phyloP scores from a whole-genome alignment of 441 rosid species.

The Breynia disticha region DNA sequence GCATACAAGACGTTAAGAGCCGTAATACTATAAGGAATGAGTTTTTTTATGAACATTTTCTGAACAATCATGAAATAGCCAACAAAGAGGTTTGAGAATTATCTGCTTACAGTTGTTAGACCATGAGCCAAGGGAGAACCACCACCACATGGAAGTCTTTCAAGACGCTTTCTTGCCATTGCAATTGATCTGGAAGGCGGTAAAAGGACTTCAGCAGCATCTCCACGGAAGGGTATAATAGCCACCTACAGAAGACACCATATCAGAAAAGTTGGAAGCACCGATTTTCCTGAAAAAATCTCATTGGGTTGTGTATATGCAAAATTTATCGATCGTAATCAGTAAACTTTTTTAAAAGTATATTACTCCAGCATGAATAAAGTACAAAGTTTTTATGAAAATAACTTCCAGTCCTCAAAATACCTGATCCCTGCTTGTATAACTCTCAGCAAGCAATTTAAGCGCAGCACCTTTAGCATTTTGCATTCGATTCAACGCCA shows the following conservation, averaged over 20 bases:
- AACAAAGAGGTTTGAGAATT: conserved; percentile 2
- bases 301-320: too few species aligned
- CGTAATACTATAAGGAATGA: too few species aligned
- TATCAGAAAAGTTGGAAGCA: background rate
- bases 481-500: conserved; percentile 98
- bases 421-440: conserved; percentile 99
- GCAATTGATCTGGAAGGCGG: conserved; percentile 97
- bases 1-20: too few species aligned
- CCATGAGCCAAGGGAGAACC: conserved; percentile 99
- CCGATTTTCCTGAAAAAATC: too few species aligned
- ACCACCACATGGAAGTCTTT: conserved; percentile 99
- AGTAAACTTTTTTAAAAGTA: too few species aligned
- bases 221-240: conserved; percentile 97
- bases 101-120: conserved; percentile 69
- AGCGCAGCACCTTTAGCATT: conserved; percentile 99
- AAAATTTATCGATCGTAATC: too few species aligned
- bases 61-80: background rate
- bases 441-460: conserved; percentile 92
- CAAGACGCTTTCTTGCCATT: conserved; percentile 97
- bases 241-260: conserved; percentile 52
- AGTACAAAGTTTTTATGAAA: too few species aligned
- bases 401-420: background rate
- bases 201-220: conserved; percentile 86
- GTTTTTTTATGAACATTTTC: too few species aligned
- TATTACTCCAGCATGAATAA: too few species aligned